phyloP scores from a whole-genome alignment of 768 basidiomycete species.

The Termitomyces sp. region DNA sequence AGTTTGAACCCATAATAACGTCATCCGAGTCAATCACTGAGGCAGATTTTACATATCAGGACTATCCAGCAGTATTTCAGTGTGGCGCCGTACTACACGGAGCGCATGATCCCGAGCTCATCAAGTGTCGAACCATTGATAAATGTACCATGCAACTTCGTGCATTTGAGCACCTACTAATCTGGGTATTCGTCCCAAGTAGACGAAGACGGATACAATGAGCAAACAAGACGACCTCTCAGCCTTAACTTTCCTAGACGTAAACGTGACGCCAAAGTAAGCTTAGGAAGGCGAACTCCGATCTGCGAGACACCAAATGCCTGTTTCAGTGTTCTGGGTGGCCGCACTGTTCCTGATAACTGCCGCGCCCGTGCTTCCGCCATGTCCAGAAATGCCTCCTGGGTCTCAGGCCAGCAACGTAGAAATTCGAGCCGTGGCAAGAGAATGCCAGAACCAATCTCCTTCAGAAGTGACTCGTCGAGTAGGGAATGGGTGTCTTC shows the following conservation, averaged over 20 bases:
- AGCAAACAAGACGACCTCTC: conserved; percentile 1
- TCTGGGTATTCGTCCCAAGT: not conserved
- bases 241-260: not conserved
- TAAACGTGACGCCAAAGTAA: not conserved
- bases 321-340: not conserved
- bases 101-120: not conserved
- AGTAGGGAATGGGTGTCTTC: conserved; percentile 4
- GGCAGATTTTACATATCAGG: no score
- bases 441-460: not conserved
- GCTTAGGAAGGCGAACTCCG: not conserved
- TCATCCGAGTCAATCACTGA: no score
- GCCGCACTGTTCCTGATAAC: not conserved
- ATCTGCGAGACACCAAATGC: conserved; percentile 5
- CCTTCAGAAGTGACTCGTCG: not conserved
- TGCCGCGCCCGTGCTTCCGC: conserved; percentile 2
- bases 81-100: no score
- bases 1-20: no score
- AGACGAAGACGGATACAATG: not conserved
- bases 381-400: conserved; percentile 6
- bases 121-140: no score
- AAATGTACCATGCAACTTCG: not conserved
- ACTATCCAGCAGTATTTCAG: no score
- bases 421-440: conserved; percentile 1
- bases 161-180: not conserved
- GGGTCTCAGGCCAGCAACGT: conserved; percentile 6